Percentiles rank a stretch among this genome's conserved stretches.
Conservation (phyloP, 148 eudicot genomes). For the Spergularia marina region DNA sequence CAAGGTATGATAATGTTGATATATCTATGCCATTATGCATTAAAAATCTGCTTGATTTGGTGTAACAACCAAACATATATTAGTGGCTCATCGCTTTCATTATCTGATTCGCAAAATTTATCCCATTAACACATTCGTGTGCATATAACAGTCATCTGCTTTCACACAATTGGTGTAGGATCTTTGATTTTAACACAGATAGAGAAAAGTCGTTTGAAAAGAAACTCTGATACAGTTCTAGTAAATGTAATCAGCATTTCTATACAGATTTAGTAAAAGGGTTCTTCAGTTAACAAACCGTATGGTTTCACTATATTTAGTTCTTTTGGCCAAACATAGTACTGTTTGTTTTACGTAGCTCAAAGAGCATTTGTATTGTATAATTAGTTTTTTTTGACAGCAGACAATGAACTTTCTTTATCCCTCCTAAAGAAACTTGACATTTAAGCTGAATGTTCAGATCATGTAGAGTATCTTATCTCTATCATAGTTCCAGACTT, state of each 20-base stretch:
- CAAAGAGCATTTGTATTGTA: not conserved
- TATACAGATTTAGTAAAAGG: not conserved
- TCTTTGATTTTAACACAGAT: not conserved
- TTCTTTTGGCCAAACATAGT: not conserved
- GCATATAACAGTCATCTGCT: constrained; percentile 3
- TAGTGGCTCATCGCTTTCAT: constrained; percentile 6
- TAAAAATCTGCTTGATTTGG: not conserved
- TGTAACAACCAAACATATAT: not conserved
- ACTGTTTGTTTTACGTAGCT: not conserved
- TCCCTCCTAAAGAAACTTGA: not conserved
- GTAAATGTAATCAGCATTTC: not conserved
- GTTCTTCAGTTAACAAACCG: not conserved
- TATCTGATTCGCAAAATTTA: not conserved
- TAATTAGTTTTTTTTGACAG: not conserved
- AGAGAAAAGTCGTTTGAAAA: not conserved
- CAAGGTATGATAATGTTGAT: constrained; percentile 57
- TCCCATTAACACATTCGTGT: not conserved
- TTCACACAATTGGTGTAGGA: constrained; percentile 4
- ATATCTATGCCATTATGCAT: not conserved
- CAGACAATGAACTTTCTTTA: not conserved
- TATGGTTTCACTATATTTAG: constrained; percentile 9
- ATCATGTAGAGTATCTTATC: not conserved
- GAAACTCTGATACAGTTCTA: not conserved
- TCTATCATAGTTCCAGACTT: not conserved
- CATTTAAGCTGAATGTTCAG: not conserved